Evolutionary conservation across 352 stramenopile species (phyloP).

Genomic region (Phytophthora kernoviae): DNA sequence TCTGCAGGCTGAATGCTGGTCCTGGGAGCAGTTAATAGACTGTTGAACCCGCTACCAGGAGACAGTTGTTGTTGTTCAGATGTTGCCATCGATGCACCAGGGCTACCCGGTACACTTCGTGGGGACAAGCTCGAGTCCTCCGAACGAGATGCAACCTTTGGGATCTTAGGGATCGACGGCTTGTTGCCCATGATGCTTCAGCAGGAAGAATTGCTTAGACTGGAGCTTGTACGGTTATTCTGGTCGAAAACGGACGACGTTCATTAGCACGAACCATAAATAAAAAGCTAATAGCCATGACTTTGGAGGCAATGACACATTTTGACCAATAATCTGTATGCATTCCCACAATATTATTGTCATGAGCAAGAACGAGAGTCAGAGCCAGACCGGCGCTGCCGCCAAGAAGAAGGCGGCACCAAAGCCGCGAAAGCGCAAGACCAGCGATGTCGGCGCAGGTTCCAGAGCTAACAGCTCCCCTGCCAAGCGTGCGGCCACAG

Average conservation of each 20-base stretch:
- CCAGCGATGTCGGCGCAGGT: slow-evolving; percentile 51
- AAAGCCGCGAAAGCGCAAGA: slow-evolving; percentile 79
- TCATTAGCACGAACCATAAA: too few species aligned
- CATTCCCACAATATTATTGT: background rate
- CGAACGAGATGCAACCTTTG: slow-evolving; percentile 39
- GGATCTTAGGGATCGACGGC: slow-evolving; percentile 55
- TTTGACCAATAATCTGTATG: slow-evolving; percentile 4
- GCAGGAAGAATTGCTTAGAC: background rate
- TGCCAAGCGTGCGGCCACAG: slow-evolving; percentile 37
- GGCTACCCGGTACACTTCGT: slow-evolving; percentile 5
- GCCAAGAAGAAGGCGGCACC: slow-evolving; percentile 76
- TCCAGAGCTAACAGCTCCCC: slow-evolving; percentile 39
- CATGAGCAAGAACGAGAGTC: slow-evolving; percentile 42
- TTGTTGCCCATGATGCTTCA: slow-evolving; percentile 58
- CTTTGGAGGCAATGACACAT: too few species aligned
- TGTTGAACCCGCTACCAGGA: slow-evolving; percentile 9
- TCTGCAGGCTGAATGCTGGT: slow-evolving; percentile 65
- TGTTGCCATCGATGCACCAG: background rate
- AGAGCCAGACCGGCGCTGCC: slow-evolving; percentile 7
- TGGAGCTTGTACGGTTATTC: too few species aligned
- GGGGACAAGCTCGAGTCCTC: slow-evolving; percentile 20
- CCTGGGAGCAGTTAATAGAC: slow-evolving; percentile 30
- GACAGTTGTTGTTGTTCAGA: slow-evolving; percentile 13
- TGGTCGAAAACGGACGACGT: too few species aligned
- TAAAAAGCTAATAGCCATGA: too few species aligned